phyloP scores from a whole-genome alignment of 2,329 filamentous ascomycete species.

The Bimuria novae-zelandiae region DNA sequence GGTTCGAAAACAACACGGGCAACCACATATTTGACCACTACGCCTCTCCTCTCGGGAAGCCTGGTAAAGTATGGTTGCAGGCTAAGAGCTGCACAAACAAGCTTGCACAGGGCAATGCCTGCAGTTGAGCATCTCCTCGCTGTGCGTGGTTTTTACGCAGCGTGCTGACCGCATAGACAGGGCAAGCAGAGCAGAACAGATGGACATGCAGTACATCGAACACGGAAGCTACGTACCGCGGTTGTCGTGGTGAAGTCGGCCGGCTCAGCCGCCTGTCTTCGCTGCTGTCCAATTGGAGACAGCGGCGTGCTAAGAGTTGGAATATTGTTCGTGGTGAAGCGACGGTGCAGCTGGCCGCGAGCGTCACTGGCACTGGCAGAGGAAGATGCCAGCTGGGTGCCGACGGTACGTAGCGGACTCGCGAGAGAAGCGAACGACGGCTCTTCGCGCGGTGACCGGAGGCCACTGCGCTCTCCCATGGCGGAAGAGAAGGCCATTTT shows the following conservation, averaged over 20 bases:
- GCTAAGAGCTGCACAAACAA: too few relatives aligned
- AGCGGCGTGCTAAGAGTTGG: slow-evolving; percentile 76
- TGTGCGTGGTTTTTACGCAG: not conserved
- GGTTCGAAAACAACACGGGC: too few relatives aligned
- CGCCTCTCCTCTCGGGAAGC: too few relatives aligned
- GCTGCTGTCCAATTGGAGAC: slow-evolving; percentile 61
- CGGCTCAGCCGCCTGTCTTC: slow-evolving; percentile 59
- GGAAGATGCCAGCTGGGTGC: slow-evolving; percentile 61
- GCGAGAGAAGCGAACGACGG: slow-evolving; percentile 68
- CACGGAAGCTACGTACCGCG: slow-evolving; percentile 52
- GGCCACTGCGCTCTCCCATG: slow-evolving; percentile 73
- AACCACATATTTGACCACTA: not conserved
- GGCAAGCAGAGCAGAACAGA: not conserved
- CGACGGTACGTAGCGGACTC: slow-evolving; percentile 69
- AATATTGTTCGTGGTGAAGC: slow-evolving; percentile 89
- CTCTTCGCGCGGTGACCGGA: slow-evolving; percentile 76
- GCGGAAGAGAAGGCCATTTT: slow-evolving; percentile 68
- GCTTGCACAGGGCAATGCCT: not conserved
- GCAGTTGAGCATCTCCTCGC: not conserved
- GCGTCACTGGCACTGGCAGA: slow-evolving; percentile 70
- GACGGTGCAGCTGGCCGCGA: slow-evolving; percentile 79
- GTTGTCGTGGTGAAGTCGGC: slow-evolving; percentile 58
- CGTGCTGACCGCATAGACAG: not conserved
- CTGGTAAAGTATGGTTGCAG: too few relatives aligned
- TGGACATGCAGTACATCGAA: not conserved